These are phyloP conservation scores for Rhizopogon rudus DNA, from an alignment of 768 basidiomycete species.

Conservation along the genomic window DNA sequence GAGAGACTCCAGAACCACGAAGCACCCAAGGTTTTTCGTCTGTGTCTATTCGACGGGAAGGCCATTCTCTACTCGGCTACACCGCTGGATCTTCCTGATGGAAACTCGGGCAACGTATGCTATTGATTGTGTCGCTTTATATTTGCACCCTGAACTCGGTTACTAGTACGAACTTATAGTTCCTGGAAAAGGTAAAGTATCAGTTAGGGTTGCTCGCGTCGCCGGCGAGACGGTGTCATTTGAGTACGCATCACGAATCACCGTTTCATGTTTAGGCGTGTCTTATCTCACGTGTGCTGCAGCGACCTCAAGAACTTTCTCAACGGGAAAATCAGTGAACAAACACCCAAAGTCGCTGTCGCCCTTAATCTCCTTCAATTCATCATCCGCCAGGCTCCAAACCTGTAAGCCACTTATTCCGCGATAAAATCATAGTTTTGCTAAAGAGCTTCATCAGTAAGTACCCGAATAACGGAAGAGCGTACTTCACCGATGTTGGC, in stretches of 20 bases:
- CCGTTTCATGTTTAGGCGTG: not conserved
- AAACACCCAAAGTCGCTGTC: conserved; percentile 25
- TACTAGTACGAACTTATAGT: conserved; percentile 20
- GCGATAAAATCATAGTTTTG: not conserved
- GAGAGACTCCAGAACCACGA: conserved; percentile 34
- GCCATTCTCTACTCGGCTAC: conserved; percentile 33
- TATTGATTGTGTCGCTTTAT: not conserved
- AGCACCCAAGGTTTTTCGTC: conserved; percentile 35
- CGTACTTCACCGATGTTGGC: conserved; percentile 38
- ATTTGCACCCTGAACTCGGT: not conserved
- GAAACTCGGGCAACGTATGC: conserved; percentile 27
- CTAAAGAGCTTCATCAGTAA: conserved; percentile 21
- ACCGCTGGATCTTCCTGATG: conserved; percentile 26
- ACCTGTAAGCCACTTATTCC: conserved; percentile 30
- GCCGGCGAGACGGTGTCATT: conserved; percentile 32
- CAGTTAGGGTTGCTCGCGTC: conserved; percentile 32
- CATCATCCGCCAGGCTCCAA: conserved; percentile 42
- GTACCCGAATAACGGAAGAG: conserved; percentile 40
- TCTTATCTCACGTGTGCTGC: not conserved
- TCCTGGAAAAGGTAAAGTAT: conserved; percentile 28
- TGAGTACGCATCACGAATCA: not conserved
- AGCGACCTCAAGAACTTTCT: conserved; percentile 25
- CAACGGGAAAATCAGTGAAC: conserved; percentile 17
- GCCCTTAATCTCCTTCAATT: conserved; percentile 47
- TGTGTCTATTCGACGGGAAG: conserved; percentile 42